Evolutionary conservation across 495 filamentous ascomycete genomes (phyloP), one percentile per base, ranked within the genome.

Genomic region (Penicillium silybi): DNA sequence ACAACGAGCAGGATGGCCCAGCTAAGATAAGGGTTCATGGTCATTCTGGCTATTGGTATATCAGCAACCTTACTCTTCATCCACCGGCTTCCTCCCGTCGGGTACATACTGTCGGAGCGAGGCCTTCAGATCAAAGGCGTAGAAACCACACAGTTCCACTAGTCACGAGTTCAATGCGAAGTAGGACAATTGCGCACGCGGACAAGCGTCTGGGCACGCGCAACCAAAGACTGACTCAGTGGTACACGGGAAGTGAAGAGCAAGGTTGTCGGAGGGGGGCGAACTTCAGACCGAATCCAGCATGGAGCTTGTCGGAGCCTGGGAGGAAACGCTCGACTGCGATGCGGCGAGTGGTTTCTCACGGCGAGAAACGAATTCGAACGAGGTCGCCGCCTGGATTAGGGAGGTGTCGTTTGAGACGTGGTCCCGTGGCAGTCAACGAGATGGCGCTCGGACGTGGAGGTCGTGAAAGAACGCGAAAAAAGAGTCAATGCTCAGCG

Each of bases 1-100:
- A 79, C 63, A 22, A 73, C 74, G 42, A 85, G 59, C 58, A 86
- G 70, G 60, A 81, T 69, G 44, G 74, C 80, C 82, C 83, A 88
- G 57, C 72, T 76, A 20, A 76, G 48, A 59, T 72, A 77, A 9
- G 74, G 71, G 46, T 75, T 77, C 74, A 77, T 77, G 32, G 66
- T 72, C 63, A 54, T 56, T 44, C 32, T 52, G 52, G 57, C 46
- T 38, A 46, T 17, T 46, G 17, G 26, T n/a, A 37, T 52, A 52
- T 61, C 45, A 61, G 51, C 52, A 52, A 47, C 46, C 35, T 37
- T 42, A 35, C 42, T 35, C 19, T 22, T 29, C 22, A 44, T 43
- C 17, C 29, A 22, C 17, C 19, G 8, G 16, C 23, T 34, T 38
- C 13, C 17, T 13, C 19, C 2, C 11, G 22, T 16, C 11, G 47